These are phyloP conservation scores for Barbarea vulgaris DNA, from an alignment of 345 rosid genomes.

Conservation along the genomic window DNA sequence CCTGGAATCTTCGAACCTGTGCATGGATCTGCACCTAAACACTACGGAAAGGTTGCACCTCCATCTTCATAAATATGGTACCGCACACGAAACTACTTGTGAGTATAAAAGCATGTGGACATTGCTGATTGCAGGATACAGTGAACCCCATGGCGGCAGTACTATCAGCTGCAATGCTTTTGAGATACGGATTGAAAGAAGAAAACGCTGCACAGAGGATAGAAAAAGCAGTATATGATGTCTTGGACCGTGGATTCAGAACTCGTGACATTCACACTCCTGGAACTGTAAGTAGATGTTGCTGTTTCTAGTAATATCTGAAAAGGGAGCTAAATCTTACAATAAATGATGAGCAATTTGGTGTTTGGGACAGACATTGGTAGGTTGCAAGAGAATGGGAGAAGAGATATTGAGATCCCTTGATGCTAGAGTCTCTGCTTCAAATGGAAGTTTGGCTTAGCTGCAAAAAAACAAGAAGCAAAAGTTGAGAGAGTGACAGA, in stretches of 20 bases:
- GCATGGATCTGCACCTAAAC: conserved; percentile 32
- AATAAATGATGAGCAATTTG: not conserved
- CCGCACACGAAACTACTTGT: not conserved
- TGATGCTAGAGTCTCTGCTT: conserved; percentile 48
- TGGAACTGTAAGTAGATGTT: conserved; percentile 18
- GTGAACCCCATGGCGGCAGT: conserved; percentile 32
- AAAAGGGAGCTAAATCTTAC: not conserved
- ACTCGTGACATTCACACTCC: conserved; percentile 27
- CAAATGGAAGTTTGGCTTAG: conserved; percentile 30
- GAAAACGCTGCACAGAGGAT: conserved; percentile 29
- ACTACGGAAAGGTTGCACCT: conserved; percentile 25
- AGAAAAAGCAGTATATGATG: conserved; percentile 29
- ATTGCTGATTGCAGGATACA: conserved; percentile 10
- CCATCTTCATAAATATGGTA: not conserved
- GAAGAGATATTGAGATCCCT: conserved; percentile 68
- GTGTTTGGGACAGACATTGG: conserved; percentile 52
- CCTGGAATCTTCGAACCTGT: conserved; percentile 31
- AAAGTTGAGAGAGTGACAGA: not conserved
- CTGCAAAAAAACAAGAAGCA: not conserved
- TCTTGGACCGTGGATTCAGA: conserved; percentile 31
- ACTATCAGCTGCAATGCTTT: conserved; percentile 27
- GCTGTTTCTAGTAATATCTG: not conserved
- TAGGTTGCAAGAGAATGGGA: conserved; percentile 83
- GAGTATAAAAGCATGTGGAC: not conserved
- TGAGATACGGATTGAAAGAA: conserved; percentile 30